Evolutionary conservation across 331 rosid species (phyloP), one percentile per base, ranked within the genome.

Genomic region (Pyracantha coccinea): DNA sequence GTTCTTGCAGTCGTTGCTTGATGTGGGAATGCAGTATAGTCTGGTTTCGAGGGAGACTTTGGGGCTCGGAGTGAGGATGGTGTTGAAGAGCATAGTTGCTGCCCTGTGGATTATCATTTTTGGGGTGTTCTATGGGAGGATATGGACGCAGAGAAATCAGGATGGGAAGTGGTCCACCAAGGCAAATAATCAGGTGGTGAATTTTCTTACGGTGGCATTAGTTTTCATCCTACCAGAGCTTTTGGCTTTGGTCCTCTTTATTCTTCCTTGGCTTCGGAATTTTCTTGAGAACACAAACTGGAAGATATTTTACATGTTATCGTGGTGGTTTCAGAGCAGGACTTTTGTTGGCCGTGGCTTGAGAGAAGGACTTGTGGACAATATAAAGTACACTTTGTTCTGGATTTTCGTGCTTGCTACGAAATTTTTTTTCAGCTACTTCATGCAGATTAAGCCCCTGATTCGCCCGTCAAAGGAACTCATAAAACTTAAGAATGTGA

Each of bases 281-380:
- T 92, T 95, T 78, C 58, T 95, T n/a, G 97, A 95, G 88, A 86
- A 87, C 67, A 81, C 91, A 11, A 95, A 95, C 79, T 95, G 97
- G 99, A 89, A 86, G 86, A 77, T 90, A 31, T 92, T 95, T 85
- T 86, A 89, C 85, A 71, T 85, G 81, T 77, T 95, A 58, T 88
- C 93, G 2, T 92, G 99, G 99, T 95, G 99, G 99, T 95, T 92
- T 76, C 97, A 92, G 83, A 86, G 96, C 83, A 86, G 93, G 82
- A 84, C 81, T 58, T 95, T 92, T 83, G 99, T 92, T 73, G 99
- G 99, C 23, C 97, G 99, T 74, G 99, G 97, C 77, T 77, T 95
- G 91, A 86, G 97, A 79, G 99, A 95, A 85, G 97, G 97, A 53
- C 91, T 92, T 23, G 67, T 89, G 41, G 98, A 95, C 83, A 95